A percentile compares a stretch with the other conserved stretches of the same genome.
Conservation (phyloP, 305 asterid genomes). For the Galium porrigens region DNA sequence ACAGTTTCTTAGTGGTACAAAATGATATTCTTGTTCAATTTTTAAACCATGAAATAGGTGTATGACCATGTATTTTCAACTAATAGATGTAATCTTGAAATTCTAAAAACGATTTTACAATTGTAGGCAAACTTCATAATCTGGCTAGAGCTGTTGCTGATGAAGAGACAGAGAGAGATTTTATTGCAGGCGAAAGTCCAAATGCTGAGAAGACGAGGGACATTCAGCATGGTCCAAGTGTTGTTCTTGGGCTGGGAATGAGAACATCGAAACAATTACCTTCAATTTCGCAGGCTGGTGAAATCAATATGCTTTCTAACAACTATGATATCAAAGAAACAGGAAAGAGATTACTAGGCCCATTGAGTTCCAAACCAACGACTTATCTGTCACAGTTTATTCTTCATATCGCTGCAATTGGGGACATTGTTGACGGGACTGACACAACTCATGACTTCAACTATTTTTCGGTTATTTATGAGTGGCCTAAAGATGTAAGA, state of each 20-base stretch:
- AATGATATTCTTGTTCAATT: slow-evolving; percentile 9
- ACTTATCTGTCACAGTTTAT: slow-evolving; percentile 92
- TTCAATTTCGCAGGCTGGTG: slow-evolving; percentile 39
- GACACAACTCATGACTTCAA: slow-evolving; percentile 97
- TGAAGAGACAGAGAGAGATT: slow-evolving; percentile 74
- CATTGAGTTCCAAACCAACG: slow-evolving; percentile 57
- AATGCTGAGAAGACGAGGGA: slow-evolving; percentile 45
- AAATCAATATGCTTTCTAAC: slow-evolving; percentile 37
- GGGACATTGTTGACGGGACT: slow-evolving; percentile 98
- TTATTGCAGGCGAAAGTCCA: slow-evolving; percentile 42
- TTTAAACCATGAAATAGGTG: not conserved
- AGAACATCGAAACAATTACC: slow-evolving; percentile 43
- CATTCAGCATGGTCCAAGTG: slow-evolving; percentile 45
- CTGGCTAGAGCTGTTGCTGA: slow-evolving; percentile 95
- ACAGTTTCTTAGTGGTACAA: slow-evolving; percentile 85
- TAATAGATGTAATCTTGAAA: slow-evolving; percentile 4
- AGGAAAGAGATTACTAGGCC: slow-evolving; percentile 64
- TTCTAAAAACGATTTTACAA: slow-evolving; percentile 16
- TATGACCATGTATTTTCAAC: not conserved
- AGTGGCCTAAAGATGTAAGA: slow-evolving; percentile 96
- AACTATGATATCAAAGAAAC: slow-evolving; percentile 66
- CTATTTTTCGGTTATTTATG: slow-evolving; percentile 88
- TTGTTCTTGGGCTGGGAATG: slow-evolving; percentile 80
- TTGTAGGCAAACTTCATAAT: slow-evolving; percentile 87
- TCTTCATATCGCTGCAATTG: slow-evolving; percentile 92